These are phyloP conservation scores for Discostella pseudostelligera DNA, from an alignment of 108 stramenopile species.

Conservation along the genomic window DNA sequence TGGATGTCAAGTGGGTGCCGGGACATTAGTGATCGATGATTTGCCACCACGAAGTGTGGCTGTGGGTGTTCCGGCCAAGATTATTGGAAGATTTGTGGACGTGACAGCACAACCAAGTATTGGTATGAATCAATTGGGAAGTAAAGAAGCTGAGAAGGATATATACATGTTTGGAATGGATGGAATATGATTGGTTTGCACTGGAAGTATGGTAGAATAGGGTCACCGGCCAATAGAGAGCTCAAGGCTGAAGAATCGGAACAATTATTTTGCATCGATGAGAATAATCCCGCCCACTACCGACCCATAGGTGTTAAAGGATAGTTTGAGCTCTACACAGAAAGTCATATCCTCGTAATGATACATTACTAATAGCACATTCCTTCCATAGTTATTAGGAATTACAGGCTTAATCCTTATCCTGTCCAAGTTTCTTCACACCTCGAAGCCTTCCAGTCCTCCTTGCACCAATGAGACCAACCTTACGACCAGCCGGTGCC, in stretches of 20 bases:
- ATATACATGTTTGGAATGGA: slow-evolving; percentile 52
- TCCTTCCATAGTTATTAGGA: too few relatives aligned
- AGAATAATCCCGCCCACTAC: too few relatives aligned
- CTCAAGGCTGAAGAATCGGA: too few relatives aligned
- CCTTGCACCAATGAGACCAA: slow-evolving; percentile 98
- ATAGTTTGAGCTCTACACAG: not conserved
- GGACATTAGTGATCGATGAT: slow-evolving; percentile 75
- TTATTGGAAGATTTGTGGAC: slow-evolving; percentile 72
- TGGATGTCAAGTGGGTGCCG: slow-evolving; percentile 73
- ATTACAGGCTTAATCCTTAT: slow-evolving; percentile 82
- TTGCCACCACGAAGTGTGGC: slow-evolving; percentile 56
- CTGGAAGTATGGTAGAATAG: too few relatives aligned
- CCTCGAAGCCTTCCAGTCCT: slow-evolving; percentile 99
- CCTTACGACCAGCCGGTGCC: slow-evolving; percentile 97
- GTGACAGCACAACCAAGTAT: slow-evolving; percentile 66
- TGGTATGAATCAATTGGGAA: slow-evolving; percentile 70
- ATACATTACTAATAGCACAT: too few relatives aligned
- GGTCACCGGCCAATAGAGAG: too few relatives aligned
- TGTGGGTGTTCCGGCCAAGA: slow-evolving; percentile 60
- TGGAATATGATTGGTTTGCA: too few relatives aligned
- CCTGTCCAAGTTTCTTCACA: slow-evolving; percentile 92
- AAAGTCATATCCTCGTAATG: too few relatives aligned
- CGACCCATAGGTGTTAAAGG: not conserved
- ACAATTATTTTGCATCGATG: too few relatives aligned
- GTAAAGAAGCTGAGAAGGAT: slow-evolving; percentile 34